phyloP scores from a whole-genome alignment of 345 rosid species.

The Hirschfeldia incana region DNA sequence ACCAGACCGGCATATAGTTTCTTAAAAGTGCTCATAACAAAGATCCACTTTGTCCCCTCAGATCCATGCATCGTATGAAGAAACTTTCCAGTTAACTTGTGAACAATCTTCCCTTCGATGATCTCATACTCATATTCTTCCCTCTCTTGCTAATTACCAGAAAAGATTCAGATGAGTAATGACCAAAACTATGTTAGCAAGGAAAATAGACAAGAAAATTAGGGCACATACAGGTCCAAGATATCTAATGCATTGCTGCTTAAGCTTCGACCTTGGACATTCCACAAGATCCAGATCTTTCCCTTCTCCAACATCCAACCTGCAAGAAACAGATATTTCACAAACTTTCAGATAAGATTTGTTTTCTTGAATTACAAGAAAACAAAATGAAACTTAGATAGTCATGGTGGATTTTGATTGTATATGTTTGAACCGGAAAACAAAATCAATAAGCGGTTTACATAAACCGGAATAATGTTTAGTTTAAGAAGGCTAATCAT shows the following conservation, averaged over 20 bases:
- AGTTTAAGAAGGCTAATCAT: background rate
- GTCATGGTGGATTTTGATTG: background rate
- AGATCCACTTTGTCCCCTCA: slow-evolving; percentile 67
- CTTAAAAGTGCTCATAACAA: slow-evolving; percentile 80
- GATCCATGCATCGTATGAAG: slow-evolving; percentile 57
- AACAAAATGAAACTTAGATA: background rate
- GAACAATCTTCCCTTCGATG: slow-evolving; percentile 61
- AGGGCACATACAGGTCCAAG: slow-evolving; percentile 79
- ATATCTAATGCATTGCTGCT: slow-evolving; percentile 77
- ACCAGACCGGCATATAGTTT: slow-evolving; percentile 78
- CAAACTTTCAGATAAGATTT: background rate
- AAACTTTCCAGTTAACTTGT: slow-evolving; percentile 52
- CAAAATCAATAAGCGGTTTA: background rate
- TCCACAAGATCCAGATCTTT: slow-evolving; percentile 66
- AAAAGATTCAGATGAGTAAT: background rate
- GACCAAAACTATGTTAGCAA: background rate
- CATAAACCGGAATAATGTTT: no score
- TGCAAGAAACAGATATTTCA: slow-evolving; percentile 22
- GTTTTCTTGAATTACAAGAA: slow-evolving; percentile 21
- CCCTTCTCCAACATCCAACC: slow-evolving; percentile 93
- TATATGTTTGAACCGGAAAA: background rate
- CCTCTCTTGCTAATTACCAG: slow-evolving; percentile 74
- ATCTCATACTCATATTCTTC: slow-evolving; percentile 68
- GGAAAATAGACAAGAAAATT: background rate
- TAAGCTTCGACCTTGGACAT: slow-evolving; percentile 69